Evolutionary conservation across 1,284 basidiomycete species (phyloP).

Genomic region (Sanghuangporus baumii): DNA sequence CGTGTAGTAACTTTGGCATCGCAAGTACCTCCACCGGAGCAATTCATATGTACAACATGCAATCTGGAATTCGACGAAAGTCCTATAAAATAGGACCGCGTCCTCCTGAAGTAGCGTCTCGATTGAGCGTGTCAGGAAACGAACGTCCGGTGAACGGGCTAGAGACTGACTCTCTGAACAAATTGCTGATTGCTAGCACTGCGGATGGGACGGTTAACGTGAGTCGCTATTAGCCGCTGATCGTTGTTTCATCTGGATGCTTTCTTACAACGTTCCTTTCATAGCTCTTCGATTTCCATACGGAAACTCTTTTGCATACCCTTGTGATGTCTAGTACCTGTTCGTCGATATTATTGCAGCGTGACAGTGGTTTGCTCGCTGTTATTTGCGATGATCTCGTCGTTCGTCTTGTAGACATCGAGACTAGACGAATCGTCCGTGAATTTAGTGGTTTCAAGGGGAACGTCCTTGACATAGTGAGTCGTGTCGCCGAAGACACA

Average conservation of each 20-base stretch:
- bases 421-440: constrained; percentile 83
- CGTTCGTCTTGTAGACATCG: constrained; percentile 86
- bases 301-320: constrained; percentile 65
- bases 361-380: constrained; percentile 84
- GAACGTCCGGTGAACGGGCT: constrained; percentile 76
- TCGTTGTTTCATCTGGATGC: neutral
- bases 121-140: constrained; percentile 35
- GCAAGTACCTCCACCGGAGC: constrained; percentile 75
- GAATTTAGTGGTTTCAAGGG: constrained; percentile 80
- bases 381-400: constrained; percentile 81
- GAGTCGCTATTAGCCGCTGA: constrained; percentile 27
- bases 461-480: constrained; percentile 78
- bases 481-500: constrained; percentile 24
- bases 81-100: constrained; percentile 63
- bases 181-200: constrained; percentile 76
- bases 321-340: constrained; percentile 65
- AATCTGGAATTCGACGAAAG: constrained; percentile 86
- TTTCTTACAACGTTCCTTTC: neutral
- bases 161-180: constrained; percentile 84
- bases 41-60: constrained; percentile 92
- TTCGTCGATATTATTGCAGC: constrained; percentile 73
- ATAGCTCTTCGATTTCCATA: constrained; percentile 96
- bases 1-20: constrained; percentile 95
- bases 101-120: constrained; percentile 46
- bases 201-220: constrained; percentile 87